Conservation (phyloP, 768 basidiomycete genomes). For the Cubamyces lactineus region DNA sequence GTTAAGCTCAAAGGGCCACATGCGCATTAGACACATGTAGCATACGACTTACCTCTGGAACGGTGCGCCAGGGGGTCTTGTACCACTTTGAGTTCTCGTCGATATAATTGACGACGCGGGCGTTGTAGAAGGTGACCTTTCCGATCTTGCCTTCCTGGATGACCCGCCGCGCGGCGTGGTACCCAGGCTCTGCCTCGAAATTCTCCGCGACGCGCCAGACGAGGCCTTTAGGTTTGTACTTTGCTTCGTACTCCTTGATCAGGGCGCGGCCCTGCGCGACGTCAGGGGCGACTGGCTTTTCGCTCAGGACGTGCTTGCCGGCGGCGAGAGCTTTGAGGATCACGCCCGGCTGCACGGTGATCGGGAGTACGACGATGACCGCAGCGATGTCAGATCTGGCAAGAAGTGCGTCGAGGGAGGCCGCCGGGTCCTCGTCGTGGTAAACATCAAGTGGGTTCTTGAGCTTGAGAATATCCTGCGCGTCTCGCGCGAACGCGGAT, state of each 20-base stretch:
- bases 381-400: slow-evolving; percentile 67
- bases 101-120: slow-evolving; percentile 53
- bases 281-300: slow-evolving; percentile 84
- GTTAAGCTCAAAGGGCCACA: slow-evolving; percentile 8
- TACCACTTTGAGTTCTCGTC: slow-evolving; percentile 73
- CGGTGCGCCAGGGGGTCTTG: slow-evolving; percentile 81
- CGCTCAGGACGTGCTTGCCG: slow-evolving; percentile 87
- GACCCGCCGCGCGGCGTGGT: slow-evolving; percentile 48
- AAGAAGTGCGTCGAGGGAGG: slow-evolving; percentile 64
- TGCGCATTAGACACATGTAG: not conserved
- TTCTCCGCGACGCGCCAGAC: slow-evolving; percentile 87
- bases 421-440: slow-evolving; percentile 50
- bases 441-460: slow-evolving; percentile 51
- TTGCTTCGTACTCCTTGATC: slow-evolving; percentile 65
- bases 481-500: slow-evolving; percentile 52
- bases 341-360: slow-evolving; percentile 70
- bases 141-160: slow-evolving; percentile 71
- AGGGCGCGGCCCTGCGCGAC: slow-evolving; percentile 64
- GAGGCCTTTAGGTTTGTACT: slow-evolving; percentile 67
- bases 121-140: slow-evolving; percentile 67
- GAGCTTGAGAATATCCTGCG: slow-evolving; percentile 46
- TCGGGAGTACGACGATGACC: slow-evolving; percentile 79
- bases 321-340: slow-evolving; percentile 65
- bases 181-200: slow-evolving; percentile 69
- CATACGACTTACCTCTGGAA: slow-evolving; percentile 66